Conservation (phyloP, 306 rosid species). For the Trichosanthes cucumerina region DNA sequence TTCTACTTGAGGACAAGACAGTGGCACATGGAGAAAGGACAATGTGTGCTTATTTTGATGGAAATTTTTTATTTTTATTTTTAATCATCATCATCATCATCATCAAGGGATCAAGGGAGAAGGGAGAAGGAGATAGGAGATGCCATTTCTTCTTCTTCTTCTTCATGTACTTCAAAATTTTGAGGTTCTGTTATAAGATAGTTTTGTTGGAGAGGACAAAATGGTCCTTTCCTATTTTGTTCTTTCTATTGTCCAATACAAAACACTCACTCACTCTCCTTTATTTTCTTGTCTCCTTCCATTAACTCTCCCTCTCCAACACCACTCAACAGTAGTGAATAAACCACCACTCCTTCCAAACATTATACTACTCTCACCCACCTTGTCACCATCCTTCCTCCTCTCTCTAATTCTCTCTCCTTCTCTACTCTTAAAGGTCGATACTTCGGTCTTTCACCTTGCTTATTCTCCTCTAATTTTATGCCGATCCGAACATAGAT, state of each 20-base stretch:
- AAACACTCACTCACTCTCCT: constrained; percentile 17
- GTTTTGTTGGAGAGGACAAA: constrained; percentile 33
- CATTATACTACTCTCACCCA: background rate
- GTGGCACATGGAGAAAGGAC: constrained; percentile 51
- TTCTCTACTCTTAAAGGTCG: too few relatives aligned
- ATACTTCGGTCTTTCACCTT: background rate
- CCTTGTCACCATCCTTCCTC: background rate
- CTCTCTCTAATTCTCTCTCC: background rate
- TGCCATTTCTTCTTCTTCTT: background rate
- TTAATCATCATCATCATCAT: background rate
- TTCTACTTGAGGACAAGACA: constrained; percentile 57
- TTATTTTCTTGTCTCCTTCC: constrained; percentile 14
- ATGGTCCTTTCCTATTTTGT: constrained; percentile 40
- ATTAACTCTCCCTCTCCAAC: background rate
- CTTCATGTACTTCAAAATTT: too few relatives aligned
- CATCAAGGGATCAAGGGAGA: constrained; percentile 10
- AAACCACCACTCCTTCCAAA: constrained; percentile 10
- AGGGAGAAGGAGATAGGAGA: background rate
- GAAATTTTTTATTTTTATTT: background rate
- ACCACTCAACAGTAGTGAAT: constrained; percentile 6
- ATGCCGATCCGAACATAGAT: too few relatives aligned
- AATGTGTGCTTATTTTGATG: background rate
- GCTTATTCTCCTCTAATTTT: background rate
- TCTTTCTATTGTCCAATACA: constrained; percentile 38
- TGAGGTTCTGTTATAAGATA: background rate